Percentiles rank a stretch among this genome's conserved stretches.
These are phyloP conservation scores for Daldinia sp. DNA, from an alignment of 2,329 filamentous ascomycete genomes.

Conservation along the genomic window DNA sequence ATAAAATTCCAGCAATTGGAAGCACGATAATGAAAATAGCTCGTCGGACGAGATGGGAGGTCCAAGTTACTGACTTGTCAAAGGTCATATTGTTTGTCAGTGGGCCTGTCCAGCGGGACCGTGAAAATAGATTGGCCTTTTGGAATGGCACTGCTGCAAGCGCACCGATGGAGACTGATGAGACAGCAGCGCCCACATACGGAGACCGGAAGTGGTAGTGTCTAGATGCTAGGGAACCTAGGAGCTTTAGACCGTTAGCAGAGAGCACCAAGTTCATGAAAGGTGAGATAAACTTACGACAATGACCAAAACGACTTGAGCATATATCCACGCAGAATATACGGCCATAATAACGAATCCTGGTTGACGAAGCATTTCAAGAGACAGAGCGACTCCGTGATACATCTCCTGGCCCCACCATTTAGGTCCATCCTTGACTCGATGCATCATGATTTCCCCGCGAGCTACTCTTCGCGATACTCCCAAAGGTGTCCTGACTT, in stretches of 20 bases:
- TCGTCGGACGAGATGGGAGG: conserved; percentile 77
- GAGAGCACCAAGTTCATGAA: background rate
- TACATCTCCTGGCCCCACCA: conserved; percentile 84
- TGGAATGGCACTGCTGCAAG: conserved; percentile 78
- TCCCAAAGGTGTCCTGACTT: conserved; percentile 67
- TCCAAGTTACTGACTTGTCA: conserved; percentile 73
- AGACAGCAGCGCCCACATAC: conserved; percentile 74
- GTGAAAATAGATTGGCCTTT: conserved; percentile 76
- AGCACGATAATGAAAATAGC: conserved; percentile 75
- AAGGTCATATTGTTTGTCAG: conserved; percentile 76
- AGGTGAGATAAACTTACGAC: conserved; percentile 54
- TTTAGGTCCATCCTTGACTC: conserved; percentile 75
- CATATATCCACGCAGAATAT: conserved; percentile 84
- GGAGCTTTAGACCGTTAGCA: conserved; percentile 55
- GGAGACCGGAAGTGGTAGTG: conserved; percentile 74
- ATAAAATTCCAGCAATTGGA: conserved; percentile 74
- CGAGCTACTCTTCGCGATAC: conserved; percentile 71
- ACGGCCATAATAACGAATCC: conserved; percentile 78
- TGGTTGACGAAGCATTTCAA: conserved; percentile 78
- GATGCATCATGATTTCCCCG: conserved; percentile 82
- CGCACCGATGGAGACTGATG: conserved; percentile 75
- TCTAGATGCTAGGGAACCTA: conserved; percentile 78
- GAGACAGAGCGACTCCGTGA: conserved; percentile 74
- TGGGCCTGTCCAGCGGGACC: conserved; percentile 69
- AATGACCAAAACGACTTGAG: conserved; percentile 79